Base-by-base conservation (phyloP, 2,329 filamentous ascomycete genomes). In the Colletotrichum tropicale region DNA sequence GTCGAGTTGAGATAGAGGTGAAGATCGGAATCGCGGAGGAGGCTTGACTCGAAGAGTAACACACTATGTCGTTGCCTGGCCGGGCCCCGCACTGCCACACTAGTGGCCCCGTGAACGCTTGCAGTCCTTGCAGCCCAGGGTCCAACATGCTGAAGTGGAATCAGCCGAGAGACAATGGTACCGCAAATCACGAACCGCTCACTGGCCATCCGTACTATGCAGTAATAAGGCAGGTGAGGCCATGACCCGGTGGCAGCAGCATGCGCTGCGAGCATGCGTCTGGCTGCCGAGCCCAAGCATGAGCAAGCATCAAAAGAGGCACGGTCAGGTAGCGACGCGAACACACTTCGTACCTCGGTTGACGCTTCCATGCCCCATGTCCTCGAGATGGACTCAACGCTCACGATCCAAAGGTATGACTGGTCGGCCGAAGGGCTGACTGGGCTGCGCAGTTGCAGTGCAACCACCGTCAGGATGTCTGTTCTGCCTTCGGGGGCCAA, bases 11-110 rank as follows among this genome's bases (percentile, higher is more conserved):
- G 71, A 75, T 71, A 55, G 66, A 76, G 32, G 64, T 76, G 71
- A 75, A 76, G 74, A 76, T 76, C 71, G 70, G 66, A 75, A 76
- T 75, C 71, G 74, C 71, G 74, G 74, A 75, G 66, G 43, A 75
- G 74, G 74, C 71, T 74, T 76, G 70, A 76, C 70, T 76, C 43
- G 71, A 70, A 70, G 48, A 61, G 32, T 64, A 28, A 48, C 43
- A 48, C 43, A 48, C n/a, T 36, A 74, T 70, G 48, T 76, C 71
- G 74, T 71, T 76, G 74, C 74, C 74, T 76, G 58, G 21, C 26
- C 55, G 55, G 66, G 71, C 70, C 70, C 74, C 74, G 66, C 74
- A 76, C 74, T 76, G 74, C 74, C 74, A 75, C 74, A 75, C 66
- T 75, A 71, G 66, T 70, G 74, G 52, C 58, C 71, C 64, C 74